Base-by-base conservation (phyloP, 768 basidiomycete genomes). In the Fibroporia radiculosa region DNA sequence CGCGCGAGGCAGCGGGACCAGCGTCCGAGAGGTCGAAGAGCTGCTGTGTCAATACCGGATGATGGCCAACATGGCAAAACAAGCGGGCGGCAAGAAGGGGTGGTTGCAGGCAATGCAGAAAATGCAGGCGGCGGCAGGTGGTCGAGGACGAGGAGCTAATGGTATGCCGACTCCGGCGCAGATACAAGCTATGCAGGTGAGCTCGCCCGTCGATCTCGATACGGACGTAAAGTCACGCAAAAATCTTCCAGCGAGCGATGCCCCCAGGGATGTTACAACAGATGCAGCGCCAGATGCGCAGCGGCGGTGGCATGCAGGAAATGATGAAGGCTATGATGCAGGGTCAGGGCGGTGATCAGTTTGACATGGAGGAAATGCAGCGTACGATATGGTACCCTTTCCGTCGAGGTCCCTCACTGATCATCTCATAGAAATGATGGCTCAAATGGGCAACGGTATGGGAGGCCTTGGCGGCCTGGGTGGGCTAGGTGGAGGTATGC, bases 321-420 rank as follows among this genome's bases (percentile, higher is more conserved):
- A 95, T 95, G 91, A 92, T 95, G 92, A 88, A 86, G 61, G 83
- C 86, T 22, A 93, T 97, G 89, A 93, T 96, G 87, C 90, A 92
- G 56, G 88, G 91, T 8, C 82, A 88, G 55, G 89, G 87, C 43
- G 88, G 88, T 10, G 93, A 93, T 56, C 81, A 91, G 59, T 70
- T 83, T 42, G 91, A 93, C 58, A 87, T 95, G 85, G 86, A 89
- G 48, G 91, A 95, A 62, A 91, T 93, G 88, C 88, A 92, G 66
- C 77, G 90, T 84, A 65, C 51, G 76, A 65, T 18, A 5, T 23
- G 16, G 16, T 6, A 2, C 2, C 40, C 40, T 18, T 25, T 39
- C 14, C 47, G 33, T 42, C 32, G 23, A n/a, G 18, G 5, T 23
- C 19, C 10, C 35, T 48, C 45, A 33, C 27, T 44, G 14, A 40